Conservation (phyloP, 345 rosid species). For the Noccaea bulbosa region DNA sequence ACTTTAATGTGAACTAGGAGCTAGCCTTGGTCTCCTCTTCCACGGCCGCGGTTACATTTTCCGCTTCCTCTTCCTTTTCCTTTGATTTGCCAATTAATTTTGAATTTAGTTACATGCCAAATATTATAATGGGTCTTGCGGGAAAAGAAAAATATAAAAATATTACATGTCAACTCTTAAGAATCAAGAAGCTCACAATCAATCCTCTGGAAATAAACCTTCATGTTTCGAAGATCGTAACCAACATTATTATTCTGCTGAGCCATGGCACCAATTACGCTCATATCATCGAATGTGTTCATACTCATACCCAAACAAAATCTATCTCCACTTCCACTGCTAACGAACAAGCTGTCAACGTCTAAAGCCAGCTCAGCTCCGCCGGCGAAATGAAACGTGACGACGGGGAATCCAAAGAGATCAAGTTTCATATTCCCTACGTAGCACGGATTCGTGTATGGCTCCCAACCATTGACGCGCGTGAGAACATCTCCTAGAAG, state of each 20-base stretch:
- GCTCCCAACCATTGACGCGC: constrained; percentile 33
- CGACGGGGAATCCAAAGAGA: constrained; percentile 51
- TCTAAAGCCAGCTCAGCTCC: constrained; percentile 61
- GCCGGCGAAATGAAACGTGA: constrained; percentile 53
- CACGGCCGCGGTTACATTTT: too few species aligned
- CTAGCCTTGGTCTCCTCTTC: too few species aligned
- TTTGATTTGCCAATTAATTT: too few species aligned
- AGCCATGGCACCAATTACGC: constrained; percentile 48
- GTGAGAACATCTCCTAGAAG: constrained; percentile 23
- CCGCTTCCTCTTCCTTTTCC: too few species aligned
- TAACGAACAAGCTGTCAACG: constrained; percentile 50
- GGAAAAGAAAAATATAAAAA: not conserved
- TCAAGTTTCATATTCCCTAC: constrained; percentile 42
- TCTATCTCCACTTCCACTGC: constrained; percentile 38
- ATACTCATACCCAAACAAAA: constrained; percentile 56
- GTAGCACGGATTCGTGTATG: constrained; percentile 46
- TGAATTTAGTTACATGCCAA: too few species aligned
- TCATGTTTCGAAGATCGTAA: constrained; percentile 39
- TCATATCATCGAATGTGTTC: constrained; percentile 41
- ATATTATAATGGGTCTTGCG: not conserved
- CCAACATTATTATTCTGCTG: constrained; percentile 43
- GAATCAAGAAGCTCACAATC: constrained; percentile 38
- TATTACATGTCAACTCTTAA: not conserved
- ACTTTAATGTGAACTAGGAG: too few species aligned
- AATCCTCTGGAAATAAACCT: constrained; percentile 39